Base-by-base conservation (phyloP, 2,329 filamentous ascomycete genomes). In the Zymoseptoria passerinii region DNA sequence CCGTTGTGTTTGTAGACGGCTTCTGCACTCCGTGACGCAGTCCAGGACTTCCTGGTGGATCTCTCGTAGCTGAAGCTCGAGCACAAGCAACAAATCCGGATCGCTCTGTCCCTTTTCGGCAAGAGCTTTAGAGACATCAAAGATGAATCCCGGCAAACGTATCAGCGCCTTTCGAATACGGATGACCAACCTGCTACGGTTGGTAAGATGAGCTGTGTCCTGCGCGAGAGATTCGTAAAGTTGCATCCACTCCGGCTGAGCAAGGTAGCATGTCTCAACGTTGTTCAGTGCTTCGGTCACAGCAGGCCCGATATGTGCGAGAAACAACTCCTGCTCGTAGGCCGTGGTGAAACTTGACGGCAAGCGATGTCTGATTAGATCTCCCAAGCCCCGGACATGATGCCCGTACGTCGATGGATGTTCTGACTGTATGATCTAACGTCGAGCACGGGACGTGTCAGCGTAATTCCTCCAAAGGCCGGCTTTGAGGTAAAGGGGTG, bases 261-360 rank as follows among this genome's bases (percentile, higher is more conserved):
- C 72, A 16, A 71, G 60, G 50, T 71, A 74, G 35, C 68, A 67
- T 40, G 61, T 64, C 8, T 63, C 55, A 27, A 66, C 61, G 3
- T 63, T 63, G 20, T 65, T 51, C 27, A 67, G 53, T 10, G 62
- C 61, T 50, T 68, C 65, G 2, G 66, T 65, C 23, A 67, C 60
- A n/a, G 71, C 69, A 20, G 71, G 65, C 1, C 72, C 72, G 16
- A 68, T 66, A 50, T 74, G 70, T 9, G 66, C 68, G 13, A 71
- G 64, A 23, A 75, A 72, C 4, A 75, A 62, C 0, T 71, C 64
- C 57, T 71, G 71, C 52, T 75, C 73, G 55, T 71, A 74, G 6
- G 73, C 70, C 1, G 70, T 69, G 2, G 61, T 62, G 53, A 73
- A 74, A 7, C 62, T 62, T 7, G 60, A 50, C 2, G 71, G 66